Conservation (phyloP, 129 eudicot species). For the Chrysanthemum seticuspe region DNA sequence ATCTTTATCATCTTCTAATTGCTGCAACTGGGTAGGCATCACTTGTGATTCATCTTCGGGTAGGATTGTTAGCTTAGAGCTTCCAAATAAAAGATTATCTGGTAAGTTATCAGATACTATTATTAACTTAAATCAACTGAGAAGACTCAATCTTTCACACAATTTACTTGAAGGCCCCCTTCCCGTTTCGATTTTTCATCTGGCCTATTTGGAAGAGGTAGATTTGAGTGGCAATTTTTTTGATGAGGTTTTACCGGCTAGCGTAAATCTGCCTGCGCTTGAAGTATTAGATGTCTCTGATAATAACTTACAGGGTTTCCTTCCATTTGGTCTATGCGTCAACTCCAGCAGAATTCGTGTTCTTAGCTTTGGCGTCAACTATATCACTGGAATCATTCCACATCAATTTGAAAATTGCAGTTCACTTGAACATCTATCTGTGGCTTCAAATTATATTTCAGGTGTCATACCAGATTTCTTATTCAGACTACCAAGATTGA, state of each 20-base stretch:
- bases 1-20: constrained; percentile 32
- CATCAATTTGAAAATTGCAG: no score
- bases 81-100: not conserved
- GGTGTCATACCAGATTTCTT: no score
- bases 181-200: constrained; percentile 45
- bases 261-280: constrained; percentile 48
- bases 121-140: constrained; percentile 46
- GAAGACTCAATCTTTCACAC: constrained; percentile 55
- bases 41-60: constrained; percentile 46
- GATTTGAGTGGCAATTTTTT: constrained; percentile 52
- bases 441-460: no score
- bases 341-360: no score
- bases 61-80: constrained; percentile 47
- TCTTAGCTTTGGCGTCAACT: no score
- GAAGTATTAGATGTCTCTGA: constrained; percentile 41
- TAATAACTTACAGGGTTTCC: constrained; percentile 28
- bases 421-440: no score
- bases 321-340: no score
- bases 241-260: constrained; percentile 34
- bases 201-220: constrained; percentile 39
- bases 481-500: no score
- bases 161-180: constrained; percentile 46
- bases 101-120: constrained; percentile 44
- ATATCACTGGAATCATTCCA: no score
- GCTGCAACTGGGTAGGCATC: constrained; percentile 60